Evolutionary conservation across 306 rosid species (phyloP), one percentile per base, ranked within the genome.

Genomic region (Ammopiptanthus mongolicus): DNA sequence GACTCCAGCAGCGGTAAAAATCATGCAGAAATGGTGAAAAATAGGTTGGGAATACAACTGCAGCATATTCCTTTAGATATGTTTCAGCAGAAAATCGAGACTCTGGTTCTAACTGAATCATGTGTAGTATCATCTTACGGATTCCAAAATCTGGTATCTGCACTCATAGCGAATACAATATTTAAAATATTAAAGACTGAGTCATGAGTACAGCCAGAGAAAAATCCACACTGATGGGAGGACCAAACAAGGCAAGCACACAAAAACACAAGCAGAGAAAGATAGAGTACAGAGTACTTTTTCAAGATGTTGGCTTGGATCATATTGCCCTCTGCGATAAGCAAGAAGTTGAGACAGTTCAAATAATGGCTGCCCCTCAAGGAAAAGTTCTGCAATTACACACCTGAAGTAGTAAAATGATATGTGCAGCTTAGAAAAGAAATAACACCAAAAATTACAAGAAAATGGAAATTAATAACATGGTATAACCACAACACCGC

Each of bases 371-470:
- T 95, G 98, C 50, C 98, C 98, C 88, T 91, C 98, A 36, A 88
- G 96, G 85, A 95, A 95, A 86, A 95, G 99, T 89, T 95, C 99
- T 6, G 97, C 99, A 82, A 90, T 92, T 59, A 92, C 99, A 86
- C 99, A 92, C 86, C 98, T 91, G 82, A 73, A 81, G 76, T 36
- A 78, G 77, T 50, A 69, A 72, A 65, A 84, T 68, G 48, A 69
- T 73, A 69, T 53, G 67, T 47, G 42, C 78, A 56, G 64, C 60
- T 78, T 72, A 55, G 83, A 58, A 60, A 60, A 67, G 57, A 28
- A 53, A 19, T 25, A 46, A 25, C 10, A 37, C 31, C 47, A 56
- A 33, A 57, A 47, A 50, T 41, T 31, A 61, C 53, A 51, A 60
- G 9, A 75, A 65, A 65, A 58, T 6, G 15, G 68, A 31, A 48